Base-by-base conservation (phyloP, 331 rosid genomes). In the Acacia pycnantha region DNA sequence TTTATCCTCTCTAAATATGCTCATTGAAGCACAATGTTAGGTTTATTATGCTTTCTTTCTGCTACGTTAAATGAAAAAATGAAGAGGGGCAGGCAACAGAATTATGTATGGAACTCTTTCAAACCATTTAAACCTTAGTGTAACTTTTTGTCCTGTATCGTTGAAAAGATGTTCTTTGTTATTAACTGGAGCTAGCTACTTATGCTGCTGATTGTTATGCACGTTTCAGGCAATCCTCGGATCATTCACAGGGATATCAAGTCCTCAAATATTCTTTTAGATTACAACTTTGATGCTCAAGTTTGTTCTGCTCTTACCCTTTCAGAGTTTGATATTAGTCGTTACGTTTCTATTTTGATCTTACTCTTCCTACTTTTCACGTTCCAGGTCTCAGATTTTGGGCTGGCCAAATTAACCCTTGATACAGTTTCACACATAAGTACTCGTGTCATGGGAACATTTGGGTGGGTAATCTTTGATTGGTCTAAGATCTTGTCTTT, bases 181-280 rank as follows among this genome's bases (percentile, higher is more conserved):
- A 8, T 44, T 33, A 13, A 26, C 21, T 11, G 43, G 40, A 5
- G 14, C 40, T 71, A 24, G 56, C 37, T 78, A 65, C 75, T 87
- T 26, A 56, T 77, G 59, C 65, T 56, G 48, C 80, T 76, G 67
- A 64, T 62, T 80, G 74, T 79, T 78, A 22, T 58, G 76, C 70
- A 62, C n/a, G 41, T 89, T 77, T 82, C 91, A 95, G 99, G 99
- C 78, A 88, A 93, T 79, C 99, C 99, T 79, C 94, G 97, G 85
- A 75, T 95, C 83, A 92, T 95, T 83, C 99, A 95, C 84, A 87
- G 99, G 84, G 99, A 95, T 90, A 95, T 95, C 77, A 95, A 95
- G 84, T 91, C 99, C 40, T 95, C 98, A 18, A 95, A 95, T 90
- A 95, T 95, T 90, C 99, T 93, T 83, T 85, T 95, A 65, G 93